A percentile compares a stretch with the other conserved stretches of the same genome.
Evolutionary conservation across 1,139 yeast genomes (phyloP).

Genomic region (Blastobotrys serpentis): DNA sequence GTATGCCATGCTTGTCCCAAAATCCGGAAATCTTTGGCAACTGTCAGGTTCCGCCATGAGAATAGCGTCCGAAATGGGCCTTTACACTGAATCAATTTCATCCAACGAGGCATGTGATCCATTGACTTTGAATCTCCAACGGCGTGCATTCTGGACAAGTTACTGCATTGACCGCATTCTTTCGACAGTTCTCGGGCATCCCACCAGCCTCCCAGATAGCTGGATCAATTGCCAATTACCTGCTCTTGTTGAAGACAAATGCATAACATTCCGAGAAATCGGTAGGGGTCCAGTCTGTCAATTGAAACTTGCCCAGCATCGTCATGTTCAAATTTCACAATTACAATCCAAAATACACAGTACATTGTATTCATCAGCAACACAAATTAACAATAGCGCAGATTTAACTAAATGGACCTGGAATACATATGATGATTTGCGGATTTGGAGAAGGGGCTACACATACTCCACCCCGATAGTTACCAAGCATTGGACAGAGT

Average conservation of each 20-base stretch:
- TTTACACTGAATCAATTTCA: constrained; percentile 11
- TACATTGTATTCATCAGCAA: constrained; percentile 4
- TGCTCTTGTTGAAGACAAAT: constrained; percentile 13
- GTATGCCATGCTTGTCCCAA: constrained; percentile 13
- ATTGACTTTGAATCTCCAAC: constrained; percentile 12
- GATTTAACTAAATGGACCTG: constrained; percentile 11
- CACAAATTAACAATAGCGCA: not conserved
- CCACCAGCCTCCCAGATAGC: constrained; percentile 12
- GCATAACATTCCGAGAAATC: constrained; percentile 11
- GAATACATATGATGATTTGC: constrained; percentile 14
- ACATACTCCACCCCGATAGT: constrained; percentile 11
- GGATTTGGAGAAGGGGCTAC: constrained; percentile 13
- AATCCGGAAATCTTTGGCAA: constrained; percentile 15
- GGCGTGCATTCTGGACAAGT: constrained; percentile 15
- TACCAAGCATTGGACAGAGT: constrained; percentile 17
- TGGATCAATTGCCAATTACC: constrained; percentile 12
- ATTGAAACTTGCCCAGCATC: constrained; percentile 14
- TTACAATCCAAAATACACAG: constrained; percentile 15
- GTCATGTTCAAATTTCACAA: constrained; percentile 9
- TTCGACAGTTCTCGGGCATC: constrained; percentile 14
- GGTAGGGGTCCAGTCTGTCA: constrained; percentile 14
- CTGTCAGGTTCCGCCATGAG: constrained; percentile 14
- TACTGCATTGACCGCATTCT: constrained; percentile 17
- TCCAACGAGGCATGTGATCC: constrained; percentile 9
- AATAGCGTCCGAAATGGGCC: constrained; percentile 15